A percentile compares a stretch with the other conserved stretches of the same genome.
Evolutionary conservation across 73 alveolate species (phyloP).

Genomic region (Paramecium sexaurelia): DNA sequence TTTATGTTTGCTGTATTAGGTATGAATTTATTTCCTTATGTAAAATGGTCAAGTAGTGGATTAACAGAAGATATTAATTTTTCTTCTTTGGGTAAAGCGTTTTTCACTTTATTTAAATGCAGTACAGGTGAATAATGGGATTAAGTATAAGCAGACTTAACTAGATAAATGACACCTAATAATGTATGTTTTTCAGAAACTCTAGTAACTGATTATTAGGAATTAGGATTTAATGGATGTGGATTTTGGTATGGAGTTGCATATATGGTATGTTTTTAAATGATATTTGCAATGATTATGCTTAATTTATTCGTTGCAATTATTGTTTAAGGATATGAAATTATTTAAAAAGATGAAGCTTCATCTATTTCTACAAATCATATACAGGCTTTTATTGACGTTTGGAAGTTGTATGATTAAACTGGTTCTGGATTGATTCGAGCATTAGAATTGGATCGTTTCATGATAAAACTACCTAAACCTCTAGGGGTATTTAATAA

Average conservation of each 20-base stretch:
- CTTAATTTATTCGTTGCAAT: conserved; percentile 46
- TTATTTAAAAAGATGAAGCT: conserved; percentile 1
- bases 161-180: conserved; percentile 35
- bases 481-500: conserved; percentile 31
- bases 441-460: not conserved
- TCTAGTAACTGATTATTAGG: not conserved
- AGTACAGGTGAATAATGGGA: conserved; percentile 62
- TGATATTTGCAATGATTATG: conserved; percentile 55
- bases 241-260: conserved; percentile 39
- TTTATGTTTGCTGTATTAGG: conserved; percentile 68
- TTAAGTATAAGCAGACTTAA: conserved; percentile 39
- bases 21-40: conserved; percentile 40
- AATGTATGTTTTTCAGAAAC: conserved; percentile 25
- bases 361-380: not conserved
- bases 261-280: conserved; percentile 29
- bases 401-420: conserved; percentile 26
- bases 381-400: not conserved
- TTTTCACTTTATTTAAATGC: conserved; percentile 45
- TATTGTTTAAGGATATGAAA: conserved; percentile 22
- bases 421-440: not conserved
- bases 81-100: conserved; percentile 15
- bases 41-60: not conserved
- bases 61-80: not conserved
- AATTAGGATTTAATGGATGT: conserved; percentile 63
- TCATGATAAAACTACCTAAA: not conserved